Evolutionary conservation across 2,329 filamentous ascomycete species (phyloP).

Genomic region (Calonectria hongkongensis): DNA sequence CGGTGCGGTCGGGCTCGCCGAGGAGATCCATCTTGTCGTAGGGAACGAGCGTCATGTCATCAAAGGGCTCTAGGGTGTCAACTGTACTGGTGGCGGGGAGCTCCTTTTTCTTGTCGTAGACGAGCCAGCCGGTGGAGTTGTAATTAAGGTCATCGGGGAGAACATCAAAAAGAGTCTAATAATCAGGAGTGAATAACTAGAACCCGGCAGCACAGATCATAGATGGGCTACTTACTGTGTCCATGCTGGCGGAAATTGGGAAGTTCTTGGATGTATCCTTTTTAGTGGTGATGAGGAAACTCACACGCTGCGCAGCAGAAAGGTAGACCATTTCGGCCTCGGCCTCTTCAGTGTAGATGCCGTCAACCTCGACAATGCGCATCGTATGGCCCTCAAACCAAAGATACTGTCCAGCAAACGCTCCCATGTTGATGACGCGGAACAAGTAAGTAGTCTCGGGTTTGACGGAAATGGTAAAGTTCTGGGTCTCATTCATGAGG

Average conservation of each 20-base stretch:
- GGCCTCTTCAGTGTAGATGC: constrained; percentile 78
- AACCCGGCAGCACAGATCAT: background rate
- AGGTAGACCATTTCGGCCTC: constrained; percentile 80
- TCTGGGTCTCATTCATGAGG: constrained; percentile 82
- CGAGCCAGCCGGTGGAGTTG: constrained; percentile 79
- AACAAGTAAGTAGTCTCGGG: constrained; percentile 84
- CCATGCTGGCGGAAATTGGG: constrained; percentile 82
- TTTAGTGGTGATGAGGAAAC: constrained; percentile 78
- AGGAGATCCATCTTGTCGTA: constrained; percentile 79
- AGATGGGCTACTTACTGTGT: constrained; percentile 69
- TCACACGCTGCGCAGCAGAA: constrained; percentile 79
- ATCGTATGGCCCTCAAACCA: constrained; percentile 82
- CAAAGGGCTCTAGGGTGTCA: constrained; percentile 79
- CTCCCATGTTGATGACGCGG: constrained; percentile 83
- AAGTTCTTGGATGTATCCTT: constrained; percentile 78
- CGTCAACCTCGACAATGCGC: constrained; percentile 83
- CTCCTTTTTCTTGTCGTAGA: constrained; percentile 70
- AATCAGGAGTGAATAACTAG: background rate
- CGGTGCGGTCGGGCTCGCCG: constrained; percentile 76
- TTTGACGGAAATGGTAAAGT: constrained; percentile 75
- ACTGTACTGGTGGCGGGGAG: constrained; percentile 72
- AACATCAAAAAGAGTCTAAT: constrained; percentile 78
- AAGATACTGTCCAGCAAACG: constrained; percentile 80
- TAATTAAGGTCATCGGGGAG: constrained; percentile 81
- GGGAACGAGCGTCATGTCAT: constrained; percentile 84